phyloP scores from a whole-genome alignment of 75 land plant genomes.

The Pinus albicaulis region DNA sequence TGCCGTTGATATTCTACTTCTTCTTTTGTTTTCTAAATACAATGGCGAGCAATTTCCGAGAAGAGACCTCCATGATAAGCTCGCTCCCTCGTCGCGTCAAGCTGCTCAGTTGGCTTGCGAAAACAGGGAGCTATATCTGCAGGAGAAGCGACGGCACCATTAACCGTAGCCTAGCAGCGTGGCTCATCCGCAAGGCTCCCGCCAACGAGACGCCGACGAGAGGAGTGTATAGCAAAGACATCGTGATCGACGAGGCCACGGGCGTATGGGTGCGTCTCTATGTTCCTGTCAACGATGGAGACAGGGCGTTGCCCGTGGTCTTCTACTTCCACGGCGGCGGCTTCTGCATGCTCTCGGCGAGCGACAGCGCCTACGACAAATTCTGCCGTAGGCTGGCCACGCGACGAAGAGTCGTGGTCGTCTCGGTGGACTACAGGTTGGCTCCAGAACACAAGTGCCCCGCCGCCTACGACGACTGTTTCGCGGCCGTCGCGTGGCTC shows the following conservation, averaged over 20 bases:
- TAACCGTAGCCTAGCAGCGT: slow-evolving; percentile 44
- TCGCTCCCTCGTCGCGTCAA: neutral
- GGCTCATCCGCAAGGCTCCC: slow-evolving; percentile 19
- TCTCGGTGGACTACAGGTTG: slow-evolving; percentile 61
- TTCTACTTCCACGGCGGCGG: slow-evolving; percentile 94
- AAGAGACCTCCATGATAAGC: too few relatives aligned
- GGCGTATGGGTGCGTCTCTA: slow-evolving; percentile 68
- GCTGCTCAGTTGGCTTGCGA: slow-evolving; percentile 22
- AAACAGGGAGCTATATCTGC: slow-evolving; percentile 14
- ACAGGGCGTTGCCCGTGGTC: slow-evolving; percentile 42
- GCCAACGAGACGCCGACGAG: slow-evolving; percentile 25
- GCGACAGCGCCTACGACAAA: slow-evolving; percentile 33
- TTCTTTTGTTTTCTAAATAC: too few relatives aligned
- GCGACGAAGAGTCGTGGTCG: slow-evolving; percentile 32
- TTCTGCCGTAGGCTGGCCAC: slow-evolving; percentile 57
- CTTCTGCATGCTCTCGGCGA: slow-evolving; percentile 45
- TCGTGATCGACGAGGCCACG: slow-evolving; percentile 43
- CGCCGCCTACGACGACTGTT: slow-evolving; percentile 53
- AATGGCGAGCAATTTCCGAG: too few relatives aligned
- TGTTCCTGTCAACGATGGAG: slow-evolving; percentile 17
- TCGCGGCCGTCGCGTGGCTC: slow-evolving; percentile 41
- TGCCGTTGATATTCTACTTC: too few relatives aligned
- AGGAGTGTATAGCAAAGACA: slow-evolving; percentile 50
- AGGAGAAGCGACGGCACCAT: slow-evolving; percentile 48
- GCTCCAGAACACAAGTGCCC: slow-evolving; percentile 61